These are phyloP conservation scores for Cystofilobasidium ferigula DNA, from an alignment of 768 basidiomycete species.

Conservation along the genomic window DNA sequence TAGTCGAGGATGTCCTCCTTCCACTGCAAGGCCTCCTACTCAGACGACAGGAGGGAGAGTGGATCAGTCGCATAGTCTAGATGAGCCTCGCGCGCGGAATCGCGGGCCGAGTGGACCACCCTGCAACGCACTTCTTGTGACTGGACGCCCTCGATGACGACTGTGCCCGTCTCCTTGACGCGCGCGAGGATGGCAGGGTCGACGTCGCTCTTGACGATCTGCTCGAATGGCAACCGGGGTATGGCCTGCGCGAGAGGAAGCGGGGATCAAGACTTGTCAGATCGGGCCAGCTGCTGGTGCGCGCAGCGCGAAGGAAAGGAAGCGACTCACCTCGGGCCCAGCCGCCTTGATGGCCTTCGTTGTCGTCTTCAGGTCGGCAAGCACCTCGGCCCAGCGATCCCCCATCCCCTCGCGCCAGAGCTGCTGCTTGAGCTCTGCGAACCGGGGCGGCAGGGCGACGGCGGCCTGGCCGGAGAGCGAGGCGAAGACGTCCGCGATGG, in stretches of 20 bases:
- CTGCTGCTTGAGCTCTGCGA: conserved; percentile 48
- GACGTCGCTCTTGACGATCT: not conserved
- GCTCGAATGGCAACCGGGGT: conserved; percentile 15
- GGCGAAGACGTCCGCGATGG: conserved; percentile 18
- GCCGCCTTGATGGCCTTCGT: conserved; percentile 45
- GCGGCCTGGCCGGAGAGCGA: conserved; percentile 39
- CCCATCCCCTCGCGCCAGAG: conserved; percentile 39
- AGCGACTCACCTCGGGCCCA: conserved; percentile 38
- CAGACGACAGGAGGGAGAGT: not conserved
- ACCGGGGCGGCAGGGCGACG: conserved; percentile 48
- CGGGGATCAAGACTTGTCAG: not conserved
- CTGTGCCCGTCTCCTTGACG: conserved; percentile 48
- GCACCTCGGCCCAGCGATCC: conserved; percentile 50
- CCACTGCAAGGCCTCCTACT: conserved; percentile 50
- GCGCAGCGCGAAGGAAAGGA: not conserved
- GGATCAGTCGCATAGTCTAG: not conserved
- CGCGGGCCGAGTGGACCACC: not conserved
- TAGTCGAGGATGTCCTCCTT: conserved; percentile 51
- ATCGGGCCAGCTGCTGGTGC: not conserved
- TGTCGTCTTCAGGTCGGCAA: conserved; percentile 44
- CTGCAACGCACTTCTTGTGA: conserved; percentile 32
- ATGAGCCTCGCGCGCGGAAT: too few species aligned
- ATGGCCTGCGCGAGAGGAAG: conserved; percentile 11
- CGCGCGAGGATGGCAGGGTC: conserved; percentile 29
- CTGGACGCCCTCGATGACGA: conserved; percentile 52